Evolutionary conservation across 192 early-diverging fungal species (phyloP).

Genomic region (Coemansia sp.): DNA sequence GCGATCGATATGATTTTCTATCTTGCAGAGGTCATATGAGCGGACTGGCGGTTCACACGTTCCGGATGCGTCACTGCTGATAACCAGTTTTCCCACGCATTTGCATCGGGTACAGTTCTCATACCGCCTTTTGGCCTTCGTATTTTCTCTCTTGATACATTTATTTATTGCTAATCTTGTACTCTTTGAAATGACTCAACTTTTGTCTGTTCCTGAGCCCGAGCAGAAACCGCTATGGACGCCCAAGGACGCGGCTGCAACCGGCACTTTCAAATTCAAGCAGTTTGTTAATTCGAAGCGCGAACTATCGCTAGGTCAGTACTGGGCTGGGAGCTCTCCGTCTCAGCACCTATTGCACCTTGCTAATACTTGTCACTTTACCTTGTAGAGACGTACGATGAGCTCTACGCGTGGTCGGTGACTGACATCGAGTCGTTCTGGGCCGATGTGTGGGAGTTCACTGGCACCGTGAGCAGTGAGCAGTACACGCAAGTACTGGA

Average conservation of each 20-base stretch:
- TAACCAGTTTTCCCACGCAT: neutral
- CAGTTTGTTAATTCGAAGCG: constrained; percentile 69
- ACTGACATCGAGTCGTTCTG: constrained; percentile 77
- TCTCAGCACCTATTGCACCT: neutral
- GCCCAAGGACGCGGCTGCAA: constrained; percentile 57
- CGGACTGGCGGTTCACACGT: neutral
- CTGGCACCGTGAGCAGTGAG: constrained; percentile 27
- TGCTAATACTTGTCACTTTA: neutral
- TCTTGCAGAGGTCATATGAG: neutral
- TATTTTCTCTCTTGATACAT: neutral
- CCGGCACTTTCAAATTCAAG: constrained; percentile 72
- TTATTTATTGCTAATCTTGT: neutral
- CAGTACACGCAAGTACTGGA: constrained; percentile 62
- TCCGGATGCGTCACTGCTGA: too few relatives aligned
- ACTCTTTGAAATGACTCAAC: constrained; percentile 24
- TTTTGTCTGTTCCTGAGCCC: neutral
- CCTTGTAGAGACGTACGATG: constrained; percentile 58
- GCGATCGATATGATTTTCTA: neutral
- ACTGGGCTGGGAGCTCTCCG: neutral
- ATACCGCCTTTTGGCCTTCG: neutral
- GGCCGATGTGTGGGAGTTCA: constrained; percentile 81
- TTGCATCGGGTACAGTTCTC: neutral
- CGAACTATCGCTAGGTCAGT: constrained; percentile 40
- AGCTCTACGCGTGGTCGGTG: constrained; percentile 85
- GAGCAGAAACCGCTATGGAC: constrained; percentile 57